Evolutionary conservation across 1,139 yeast genomes (phyloP).

Genomic region (Yamadazyma aaseri): DNA sequence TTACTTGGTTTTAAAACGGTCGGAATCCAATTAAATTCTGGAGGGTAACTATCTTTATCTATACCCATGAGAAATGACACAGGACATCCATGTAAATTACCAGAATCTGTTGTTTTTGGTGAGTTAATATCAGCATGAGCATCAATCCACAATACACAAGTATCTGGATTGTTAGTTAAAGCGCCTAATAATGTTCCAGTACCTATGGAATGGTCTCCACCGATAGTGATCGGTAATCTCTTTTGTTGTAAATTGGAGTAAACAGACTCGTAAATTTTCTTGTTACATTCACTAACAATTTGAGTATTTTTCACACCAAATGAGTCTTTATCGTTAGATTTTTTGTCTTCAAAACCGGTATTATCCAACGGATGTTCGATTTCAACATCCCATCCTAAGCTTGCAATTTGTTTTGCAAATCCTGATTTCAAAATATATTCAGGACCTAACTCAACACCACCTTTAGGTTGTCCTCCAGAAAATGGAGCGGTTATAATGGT

Average conservation of each 20-base stretch:
- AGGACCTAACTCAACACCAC: slow-evolving; percentile 96
- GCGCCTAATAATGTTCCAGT: slow-evolving; percentile 91
- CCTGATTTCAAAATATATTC: slow-evolving; percentile 73
- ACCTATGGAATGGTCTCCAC: slow-evolving; percentile 97
- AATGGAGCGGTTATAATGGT: slow-evolving; percentile 83
- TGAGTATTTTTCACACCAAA: slow-evolving; percentile 70
- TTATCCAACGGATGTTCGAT: slow-evolving; percentile 58
- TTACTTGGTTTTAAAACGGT: slow-evolving; percentile 62
- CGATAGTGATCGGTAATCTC: slow-evolving; percentile 77
- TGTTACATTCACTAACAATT: slow-evolving; percentile 73
- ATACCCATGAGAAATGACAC: slow-evolving; percentile 86
- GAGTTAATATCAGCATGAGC: slow-evolving; percentile 98
- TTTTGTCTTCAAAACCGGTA: slow-evolving; percentile 41
- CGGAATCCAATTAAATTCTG: slow-evolving; percentile 79
- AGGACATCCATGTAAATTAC: slow-evolving; percentile 97
- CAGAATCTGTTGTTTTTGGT: slow-evolving; percentile 80
- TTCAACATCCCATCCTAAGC: slow-evolving; percentile 70
- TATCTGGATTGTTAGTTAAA: slow-evolving; percentile 75
- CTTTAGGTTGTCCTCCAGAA: slow-evolving; percentile 94
- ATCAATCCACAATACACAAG: slow-evolving; percentile 93
- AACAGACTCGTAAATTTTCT: slow-evolving; percentile 63
- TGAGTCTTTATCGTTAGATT: slow-evolving; percentile 44
- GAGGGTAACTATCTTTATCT: slow-evolving; percentile 61
- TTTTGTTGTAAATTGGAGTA: slow-evolving; percentile 47
- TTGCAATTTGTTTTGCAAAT: slow-evolving; percentile 56